Evolutionary conservation across 208 protist genomes (phyloP).

Genomic region (Trichomonas tenax): DNA sequence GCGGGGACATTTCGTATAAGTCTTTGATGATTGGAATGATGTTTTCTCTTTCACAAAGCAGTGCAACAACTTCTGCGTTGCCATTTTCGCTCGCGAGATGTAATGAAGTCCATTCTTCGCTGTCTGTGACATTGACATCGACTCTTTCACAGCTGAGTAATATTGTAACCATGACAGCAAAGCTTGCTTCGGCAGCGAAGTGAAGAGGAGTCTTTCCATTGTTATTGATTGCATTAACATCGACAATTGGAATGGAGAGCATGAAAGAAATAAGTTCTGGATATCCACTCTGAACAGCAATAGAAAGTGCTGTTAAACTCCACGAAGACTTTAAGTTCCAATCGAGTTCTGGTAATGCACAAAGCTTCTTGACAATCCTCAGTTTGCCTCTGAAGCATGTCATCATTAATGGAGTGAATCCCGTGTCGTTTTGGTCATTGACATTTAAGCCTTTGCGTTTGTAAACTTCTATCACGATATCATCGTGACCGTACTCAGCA

Average conservation of each 20-base stretch:
- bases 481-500: background rate
- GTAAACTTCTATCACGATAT: background rate
- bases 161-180: background rate
- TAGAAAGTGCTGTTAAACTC: background rate
- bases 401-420: background rate
- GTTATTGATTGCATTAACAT: background rate
- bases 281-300: background rate
- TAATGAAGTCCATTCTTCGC: background rate
- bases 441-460: background rate
- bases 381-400: background rate
- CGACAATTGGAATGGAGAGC: background rate
- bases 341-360: background rate
- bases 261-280: background rate
- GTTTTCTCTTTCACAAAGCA: background rate
- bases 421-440: background rate
- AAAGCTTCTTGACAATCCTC: background rate
- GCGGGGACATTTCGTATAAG: background rate
- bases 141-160: background rate
- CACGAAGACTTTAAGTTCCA: background rate
- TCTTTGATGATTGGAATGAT: background rate
- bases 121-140: background rate
- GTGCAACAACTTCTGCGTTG: background rate
- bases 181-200: background rate
- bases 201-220: background rate
- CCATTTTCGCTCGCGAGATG: background rate